These are phyloP conservation scores for Corylus heterophylla DNA, from an alignment of 306 rosid species.

Conservation along the genomic window DNA sequence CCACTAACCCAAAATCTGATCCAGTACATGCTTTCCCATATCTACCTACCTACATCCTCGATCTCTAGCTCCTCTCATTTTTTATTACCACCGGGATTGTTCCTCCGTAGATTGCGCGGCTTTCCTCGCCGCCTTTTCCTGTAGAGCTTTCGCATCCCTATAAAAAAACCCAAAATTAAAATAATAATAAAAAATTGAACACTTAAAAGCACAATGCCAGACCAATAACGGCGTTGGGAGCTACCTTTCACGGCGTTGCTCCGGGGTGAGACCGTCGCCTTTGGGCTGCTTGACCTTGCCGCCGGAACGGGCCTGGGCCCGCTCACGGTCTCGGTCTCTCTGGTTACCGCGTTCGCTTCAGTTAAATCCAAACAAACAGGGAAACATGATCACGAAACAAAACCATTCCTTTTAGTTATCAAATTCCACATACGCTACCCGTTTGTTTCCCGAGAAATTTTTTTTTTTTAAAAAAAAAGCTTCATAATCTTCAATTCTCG, in stretches of 20 bases:
- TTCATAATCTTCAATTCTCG: neutral
- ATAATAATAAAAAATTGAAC: neutral
- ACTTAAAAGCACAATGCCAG: neutral
- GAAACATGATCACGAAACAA: constrained; percentile 9
- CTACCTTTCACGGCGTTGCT: constrained; percentile 87
- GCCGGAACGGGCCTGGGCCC: constrained; percentile 61
- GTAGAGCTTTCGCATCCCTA: constrained; percentile 78
- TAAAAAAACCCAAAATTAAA: neutral
- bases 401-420: neutral
- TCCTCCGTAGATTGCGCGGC: constrained; percentile 51
- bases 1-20: constrained; percentile 24
- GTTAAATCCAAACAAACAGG: constrained; percentile 49
- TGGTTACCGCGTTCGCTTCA: constrained; percentile 72
- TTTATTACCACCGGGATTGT: constrained; percentile 40
- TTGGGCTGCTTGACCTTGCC: constrained; percentile 36
- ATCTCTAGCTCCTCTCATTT: constrained; percentile 27
- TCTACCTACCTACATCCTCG: constrained; percentile 7
- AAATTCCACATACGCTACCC: neutral
- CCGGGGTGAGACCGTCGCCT: constrained; percentile 72
- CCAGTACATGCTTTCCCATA: constrained; percentile 18
- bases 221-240: neutral
- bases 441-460: constrained; percentile 8
- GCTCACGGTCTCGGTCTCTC: constrained; percentile 72
- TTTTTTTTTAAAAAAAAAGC: neutral
- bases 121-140: constrained; percentile 65